Base-by-base conservation (phyloP, 2,329 filamentous ascomycete genomes). In the Penicillium digitatum region DNA sequence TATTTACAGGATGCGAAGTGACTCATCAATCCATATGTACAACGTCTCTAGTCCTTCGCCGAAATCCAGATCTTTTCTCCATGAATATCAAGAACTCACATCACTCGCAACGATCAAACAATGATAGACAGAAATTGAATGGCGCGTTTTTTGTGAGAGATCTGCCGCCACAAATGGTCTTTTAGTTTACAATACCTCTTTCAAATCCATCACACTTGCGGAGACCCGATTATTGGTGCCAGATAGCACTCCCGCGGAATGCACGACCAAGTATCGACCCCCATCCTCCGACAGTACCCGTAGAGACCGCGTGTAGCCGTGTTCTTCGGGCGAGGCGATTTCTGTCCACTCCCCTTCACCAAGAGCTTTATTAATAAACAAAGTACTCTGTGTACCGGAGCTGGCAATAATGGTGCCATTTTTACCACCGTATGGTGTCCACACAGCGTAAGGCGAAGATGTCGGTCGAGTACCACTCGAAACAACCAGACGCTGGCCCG, bases 371-470 rank as follows among this genome's bases (percentile, higher is more conserved):
- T 82, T 81, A 37, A 81, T 64, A 61, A 77, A 82, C 8, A 82
- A 66, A 29, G 77, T 70, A 7, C 68, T 61, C 18, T 69, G 60
- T 5, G 69, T 74, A 10, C 75, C 74, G 14, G 69, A 73, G 58
- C 70, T 74, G 10, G 79, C 78, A 11, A 81, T 76, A 48, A 83
- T 75, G 1, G 78, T 82, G 1, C 80, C 81, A 32, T 70, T 46
- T 50, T 77, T 53, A 18, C 74, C 74, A 12, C 79, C 80, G 4
- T 74, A 74, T 0, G 76, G 69, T 6, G 73, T 79, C 80, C 79
- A 83, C 2, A 80, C 77, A 1, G 79, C 75, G 58, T 82, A 82
- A 0, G 81, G 81, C 1, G 75, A 78, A 5, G 76, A 74, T 1
- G 63, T 73, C 0, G 80, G 71, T 46, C 63, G 64, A 0, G 73